These are phyloP conservation scores for Macrophomina tecta DNA, from an alignment of 2,329 filamentous ascomycete genomes.

Conservation along the genomic window DNA sequence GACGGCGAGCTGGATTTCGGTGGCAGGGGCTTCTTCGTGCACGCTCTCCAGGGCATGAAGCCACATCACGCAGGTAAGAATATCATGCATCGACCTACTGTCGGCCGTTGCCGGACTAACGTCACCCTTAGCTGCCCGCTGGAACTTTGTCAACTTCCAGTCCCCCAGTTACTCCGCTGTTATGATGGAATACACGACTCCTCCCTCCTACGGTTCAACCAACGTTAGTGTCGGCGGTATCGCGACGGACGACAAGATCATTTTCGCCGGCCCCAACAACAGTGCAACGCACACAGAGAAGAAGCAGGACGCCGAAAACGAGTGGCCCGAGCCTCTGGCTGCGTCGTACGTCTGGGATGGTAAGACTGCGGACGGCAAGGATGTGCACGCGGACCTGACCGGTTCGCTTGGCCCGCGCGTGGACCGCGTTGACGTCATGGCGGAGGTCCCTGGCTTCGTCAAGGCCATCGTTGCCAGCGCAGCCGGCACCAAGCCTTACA, in stretches of 20 bases:
- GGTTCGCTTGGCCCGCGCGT: slow-evolving; percentile 70
- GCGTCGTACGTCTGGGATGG: slow-evolving; percentile 81
- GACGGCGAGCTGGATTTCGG: slow-evolving; percentile 82
- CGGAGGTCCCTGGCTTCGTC: slow-evolving; percentile 91
- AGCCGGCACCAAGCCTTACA: slow-evolving; percentile 93
- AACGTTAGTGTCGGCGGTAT: slow-evolving; percentile 83
- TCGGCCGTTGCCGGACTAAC: slow-evolving; percentile 1
- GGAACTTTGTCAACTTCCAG: slow-evolving; percentile 95
- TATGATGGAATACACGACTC: slow-evolving; percentile 96
- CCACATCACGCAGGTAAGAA: slow-evolving; percentile 84
- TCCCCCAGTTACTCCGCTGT: slow-evolving; percentile 83
- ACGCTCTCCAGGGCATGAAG: slow-evolving; percentile 97
- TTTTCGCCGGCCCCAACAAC: slow-evolving; percentile 72
- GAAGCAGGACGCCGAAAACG: slow-evolving; percentile 75
- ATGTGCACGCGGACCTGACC: slow-evolving; percentile 72
- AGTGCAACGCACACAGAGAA: slow-evolving; percentile 72
- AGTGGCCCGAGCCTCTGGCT: slow-evolving; percentile 85
- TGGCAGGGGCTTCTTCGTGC: slow-evolving; percentile 78
- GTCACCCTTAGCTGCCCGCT: slow-evolving; percentile 68
- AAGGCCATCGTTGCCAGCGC: slow-evolving; percentile 90
- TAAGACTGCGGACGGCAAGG: slow-evolving; percentile 76
- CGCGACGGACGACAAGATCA: slow-evolving; percentile 78
- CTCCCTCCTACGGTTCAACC: slow-evolving; percentile 87
- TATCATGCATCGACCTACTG: slow-evolving; percentile 12
- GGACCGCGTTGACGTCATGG: slow-evolving; percentile 94